Evolutionary conservation across 495 filamentous ascomycete genomes (phyloP), one percentile per base, ranked within the genome.

Genomic region (Xylaria acuta): DNA sequence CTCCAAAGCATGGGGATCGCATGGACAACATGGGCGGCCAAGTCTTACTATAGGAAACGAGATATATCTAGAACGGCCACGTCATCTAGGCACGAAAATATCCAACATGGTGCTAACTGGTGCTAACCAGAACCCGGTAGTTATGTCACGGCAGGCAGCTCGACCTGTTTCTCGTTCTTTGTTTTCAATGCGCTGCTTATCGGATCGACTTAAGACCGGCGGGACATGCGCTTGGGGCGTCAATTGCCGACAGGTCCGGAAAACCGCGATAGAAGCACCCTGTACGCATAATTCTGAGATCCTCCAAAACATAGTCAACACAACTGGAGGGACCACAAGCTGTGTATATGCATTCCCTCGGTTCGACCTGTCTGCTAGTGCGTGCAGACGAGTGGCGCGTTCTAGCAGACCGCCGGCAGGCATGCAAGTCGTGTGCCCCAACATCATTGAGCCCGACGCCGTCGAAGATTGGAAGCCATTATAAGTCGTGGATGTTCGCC

Each of bases 231-330:
- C 49, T 67, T 41, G 22, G 22, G 32, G n/a, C 41, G 36, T 16
- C 18, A 32, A 56, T 54, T 67, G 65, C 65, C 65, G 65, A 51
- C n/a, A 20, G 47, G 65, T 51, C 65, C 49, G 65, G 36, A 43
- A 22, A 64, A 53, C 6, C 30, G 45, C 30, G n/a, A 67, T 2
- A 16, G 43, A 53, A 18, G 41, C 64, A 53, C 7, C 22, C 5
- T 40, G 22, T 41, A 67, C 45, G 45, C 64, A 45, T 53, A 67
- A 16, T 51, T 51, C 27, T 16, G 32, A 34, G 63, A 51, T 30
- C n/a, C 65, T 43, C 47, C 64, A 65, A 51, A 45, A 51, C 64
- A 49, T 41, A 41, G n/a, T 67, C 65, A 36, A 51, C 49, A 49
- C 49, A 67, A 12, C 34, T 16, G 22, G 65, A 30, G 14, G 14